Evolutionary conservation across 805 yeast genomes (phyloP).

Genomic region (Cyberlindnera maritima): DNA sequence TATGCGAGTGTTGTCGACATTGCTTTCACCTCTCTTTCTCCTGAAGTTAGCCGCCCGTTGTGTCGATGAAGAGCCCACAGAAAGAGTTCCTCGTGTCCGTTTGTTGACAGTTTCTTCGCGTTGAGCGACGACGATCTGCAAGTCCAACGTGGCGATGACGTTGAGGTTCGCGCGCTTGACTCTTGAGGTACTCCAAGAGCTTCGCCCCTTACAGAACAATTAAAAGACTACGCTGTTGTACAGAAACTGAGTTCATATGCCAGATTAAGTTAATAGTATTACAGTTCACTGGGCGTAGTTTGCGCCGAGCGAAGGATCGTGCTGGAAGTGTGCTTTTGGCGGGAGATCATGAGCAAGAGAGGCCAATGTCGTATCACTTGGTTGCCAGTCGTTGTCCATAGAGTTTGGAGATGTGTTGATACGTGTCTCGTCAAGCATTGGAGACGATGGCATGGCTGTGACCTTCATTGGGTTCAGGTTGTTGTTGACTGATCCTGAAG

Average conservation of each 20-base stretch:
- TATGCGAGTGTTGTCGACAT: not conserved
- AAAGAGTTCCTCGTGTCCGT: not conserved
- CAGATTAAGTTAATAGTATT: not conserved
- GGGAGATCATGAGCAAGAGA: conserved; percentile 15
- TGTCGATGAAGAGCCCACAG: not conserved
- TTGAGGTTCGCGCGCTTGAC: not conserved
- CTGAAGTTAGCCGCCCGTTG: not conserved
- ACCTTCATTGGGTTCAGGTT: conserved; percentile 8
- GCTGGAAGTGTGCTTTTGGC: conserved; percentile 22
- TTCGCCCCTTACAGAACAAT: too few relatives aligned
- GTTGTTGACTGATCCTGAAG: conserved; percentile 2
- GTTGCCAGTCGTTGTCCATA: conserved; percentile 10
- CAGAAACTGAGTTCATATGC: not conserved
- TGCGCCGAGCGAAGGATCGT: conserved; percentile 15
- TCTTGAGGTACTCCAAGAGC: too few relatives aligned
- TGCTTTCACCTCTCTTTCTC: not conserved
- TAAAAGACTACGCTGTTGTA: too few relatives aligned
- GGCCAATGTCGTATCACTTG: conserved; percentile 13
- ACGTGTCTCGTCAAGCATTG: conserved; percentile 17
- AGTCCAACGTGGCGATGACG: not conserved
- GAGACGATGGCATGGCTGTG: conserved; percentile 23
- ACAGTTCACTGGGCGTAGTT: not conserved
- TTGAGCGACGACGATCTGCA: not conserved
- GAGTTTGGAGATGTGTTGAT: conserved; percentile 18
- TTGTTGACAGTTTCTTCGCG: not conserved